Evolutionary conservation across 1,284 basidiomycete genomes (phyloP), one percentile per base, ranked within the genome.

Genomic region (Nidula niveotomentosa): DNA sequence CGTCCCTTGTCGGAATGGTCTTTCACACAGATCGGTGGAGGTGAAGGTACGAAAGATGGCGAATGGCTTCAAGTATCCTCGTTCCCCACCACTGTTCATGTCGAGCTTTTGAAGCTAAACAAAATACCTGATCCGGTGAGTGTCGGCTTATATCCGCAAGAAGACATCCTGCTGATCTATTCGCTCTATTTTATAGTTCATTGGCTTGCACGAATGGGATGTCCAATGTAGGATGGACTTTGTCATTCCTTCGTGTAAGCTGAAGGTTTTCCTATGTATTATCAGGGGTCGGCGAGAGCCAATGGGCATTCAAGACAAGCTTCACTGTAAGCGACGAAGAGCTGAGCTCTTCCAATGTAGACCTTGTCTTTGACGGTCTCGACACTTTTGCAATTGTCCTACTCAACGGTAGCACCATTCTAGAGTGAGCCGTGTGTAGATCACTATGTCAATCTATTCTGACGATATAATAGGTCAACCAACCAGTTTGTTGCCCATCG

Each of bases 361-460:
- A 96, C 65, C 74, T 96, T 23, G 76, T 94, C 7, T 93, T 95
- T 58, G 92, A 94, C 13, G 94, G 94, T 9, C 72, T 96, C 23
- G 94, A 96, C 69, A 96, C 94, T 0, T 95, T 92, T 68, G 87
- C 90, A 3, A 76, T 74, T 13, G 78, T 94, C 46, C 69, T 74
- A 36, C 70, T 93, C 86, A 95, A 96, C 61, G 90, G 83, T 3
- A 61, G 76, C 17, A 75, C 78, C 17, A 80, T 96, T 36, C 75
- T 90, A 7, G 69, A 83, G 87, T 88, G 58, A 30, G 80, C 66
- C 18, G 18, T 34, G 37, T 23, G 3, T 36, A 18, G 8, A 8
- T 30, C 46, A 45, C 39, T 49, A 53, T 13, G 17, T 36, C 33
- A 34, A 18, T 49, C 51, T 52, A 56, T 2, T 12, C 49, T 35